Conservation (phyloP, 2,329 filamentous ascomycete species). For the Tetracladium maxilliforme region DNA sequence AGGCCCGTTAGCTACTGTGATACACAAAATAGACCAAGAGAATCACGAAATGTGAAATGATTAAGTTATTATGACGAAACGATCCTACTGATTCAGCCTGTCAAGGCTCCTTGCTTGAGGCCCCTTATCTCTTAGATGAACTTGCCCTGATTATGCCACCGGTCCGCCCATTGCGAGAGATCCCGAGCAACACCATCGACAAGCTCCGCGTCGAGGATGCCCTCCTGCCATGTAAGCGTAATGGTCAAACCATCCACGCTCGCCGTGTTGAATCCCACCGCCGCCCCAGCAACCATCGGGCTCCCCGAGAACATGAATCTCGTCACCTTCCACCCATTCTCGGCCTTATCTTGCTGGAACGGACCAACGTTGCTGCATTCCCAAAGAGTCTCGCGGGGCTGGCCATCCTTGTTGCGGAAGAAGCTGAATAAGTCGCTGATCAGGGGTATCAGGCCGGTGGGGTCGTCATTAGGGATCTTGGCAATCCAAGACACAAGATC, state of each 20-base stretch:
- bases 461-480: constrained; percentile 28
- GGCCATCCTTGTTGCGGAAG: constrained; percentile 25
- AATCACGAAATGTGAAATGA: too few species aligned
- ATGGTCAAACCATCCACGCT: constrained; percentile 27
- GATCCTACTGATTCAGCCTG: too few species aligned
- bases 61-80: too few species aligned
- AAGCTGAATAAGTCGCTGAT: constrained; percentile 26
- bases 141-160: too few species aligned
- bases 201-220: constrained; percentile 21
- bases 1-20: too few species aligned
- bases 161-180: too few species aligned
- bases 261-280: constrained; percentile 28
- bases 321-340: constrained; percentile 18
- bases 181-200: constrained; percentile 21
- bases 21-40: too few species aligned
- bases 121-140: too few species aligned
- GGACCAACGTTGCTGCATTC: constrained; percentile 38
- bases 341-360: constrained; percentile 4
- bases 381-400: constrained; percentile 26
- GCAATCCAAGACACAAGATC: too few species aligned
- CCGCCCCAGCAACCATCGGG: constrained; percentile 24
- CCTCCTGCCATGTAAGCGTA: constrained; percentile 32
- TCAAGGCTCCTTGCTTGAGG: too few species aligned
- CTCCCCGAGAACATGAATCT: constrained; percentile 35
- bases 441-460: constrained; percentile 22